These are phyloP conservation scores for Hypomyces rosellus DNA, from an alignment of 2,329 filamentous ascomycete species.

Conservation along the genomic window DNA sequence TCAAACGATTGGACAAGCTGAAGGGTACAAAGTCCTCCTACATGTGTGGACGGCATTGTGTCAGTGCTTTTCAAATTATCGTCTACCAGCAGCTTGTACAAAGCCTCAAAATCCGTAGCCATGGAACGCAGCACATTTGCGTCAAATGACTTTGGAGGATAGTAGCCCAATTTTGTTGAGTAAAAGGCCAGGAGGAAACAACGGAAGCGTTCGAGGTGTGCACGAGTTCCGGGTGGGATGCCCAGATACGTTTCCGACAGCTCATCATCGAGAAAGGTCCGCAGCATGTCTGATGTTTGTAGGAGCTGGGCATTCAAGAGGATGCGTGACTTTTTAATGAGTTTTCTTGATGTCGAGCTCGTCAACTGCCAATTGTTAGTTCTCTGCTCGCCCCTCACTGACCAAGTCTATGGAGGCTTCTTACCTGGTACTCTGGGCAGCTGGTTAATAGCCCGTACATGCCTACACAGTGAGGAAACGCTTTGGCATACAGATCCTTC, in stretches of 20 bases:
- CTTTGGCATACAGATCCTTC: slow-evolving; percentile 61
- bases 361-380: slow-evolving; percentile 33
- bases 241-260: slow-evolving; percentile 61
- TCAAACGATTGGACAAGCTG: slow-evolving; percentile 66
- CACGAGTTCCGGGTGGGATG: slow-evolving; percentile 51
- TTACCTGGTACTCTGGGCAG: slow-evolving; percentile 56
- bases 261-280: slow-evolving; percentile 65
- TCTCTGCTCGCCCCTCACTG: too few species aligned
- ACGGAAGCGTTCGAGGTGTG: slow-evolving; percentile 68
- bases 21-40: slow-evolving; percentile 63
- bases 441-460: slow-evolving; percentile 59
- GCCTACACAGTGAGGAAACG: slow-evolving; percentile 72
- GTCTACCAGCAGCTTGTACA: slow-evolving; percentile 69
- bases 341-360: slow-evolving; percentile 50
- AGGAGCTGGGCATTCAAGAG: slow-evolving; percentile 61
- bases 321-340: slow-evolving; percentile 55
- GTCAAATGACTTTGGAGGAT: slow-evolving; percentile 52
- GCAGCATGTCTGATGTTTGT: slow-evolving; percentile 51
- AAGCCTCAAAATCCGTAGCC: slow-evolving; percentile 61
- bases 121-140: slow-evolving; percentile 51
- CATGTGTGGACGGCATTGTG: slow-evolving; percentile 46
- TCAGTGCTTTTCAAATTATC: slow-evolving; percentile 43
- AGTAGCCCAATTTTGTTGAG: slow-evolving; percentile 61
- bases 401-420: slow-evolving; percentile 15
- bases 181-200: slow-evolving; percentile 63